Base-by-base conservation (phyloP, 2,329 filamentous ascomycete species). In the Raffaelea arxii region DNA sequence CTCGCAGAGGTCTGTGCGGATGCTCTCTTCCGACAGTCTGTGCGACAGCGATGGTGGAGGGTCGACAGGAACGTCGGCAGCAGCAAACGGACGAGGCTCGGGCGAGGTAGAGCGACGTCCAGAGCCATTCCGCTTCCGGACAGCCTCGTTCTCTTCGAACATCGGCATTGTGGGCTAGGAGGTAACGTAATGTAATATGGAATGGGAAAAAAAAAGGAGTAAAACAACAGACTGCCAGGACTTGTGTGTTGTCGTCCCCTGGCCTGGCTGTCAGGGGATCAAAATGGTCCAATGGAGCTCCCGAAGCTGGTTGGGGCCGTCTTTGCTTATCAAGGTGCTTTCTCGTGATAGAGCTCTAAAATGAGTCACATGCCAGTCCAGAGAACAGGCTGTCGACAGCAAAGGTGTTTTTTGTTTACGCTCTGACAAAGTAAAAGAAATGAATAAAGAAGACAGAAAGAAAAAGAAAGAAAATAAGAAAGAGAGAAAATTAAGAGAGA, bases 1-100 rank as follows among this genome's bases (percentile, higher is more conserved):
- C 46, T 82, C 78, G 55, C 77, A 80, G 10, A 81, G 62, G 25
- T 82, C 77, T 23, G 75, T 78, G 21, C 71, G 67, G 32, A 81
- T 73, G 57, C 75, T 80, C 57, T 80, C 77, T 50, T 80, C 76
- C 1, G 78, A 81, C 24, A 69, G 59, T 36, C 62, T 68, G 44
- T 68, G 66, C 43, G 53, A 39, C 23, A 43, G 21, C 25, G 56
- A 38, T 49, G 49, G 32, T 25, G 55, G 46, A 6, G 45, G n/a
- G 10, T 51, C 46, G 14, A 44, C 40, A 6, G 53, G 24, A 23
- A 51, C 53, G 43, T 54, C 49, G 44, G 54, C 54, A 56, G 58
- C 39, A n/a, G 22, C 16, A n/a, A 27, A 16, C 21, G 7, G 43
- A 19, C 6, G 44, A n/a, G 19, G 37, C 18, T 14, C 37, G 40